phyloP scores from a whole-genome alignment of 1,139 yeast genomes.

The Tardiomyces depauwii region DNA sequence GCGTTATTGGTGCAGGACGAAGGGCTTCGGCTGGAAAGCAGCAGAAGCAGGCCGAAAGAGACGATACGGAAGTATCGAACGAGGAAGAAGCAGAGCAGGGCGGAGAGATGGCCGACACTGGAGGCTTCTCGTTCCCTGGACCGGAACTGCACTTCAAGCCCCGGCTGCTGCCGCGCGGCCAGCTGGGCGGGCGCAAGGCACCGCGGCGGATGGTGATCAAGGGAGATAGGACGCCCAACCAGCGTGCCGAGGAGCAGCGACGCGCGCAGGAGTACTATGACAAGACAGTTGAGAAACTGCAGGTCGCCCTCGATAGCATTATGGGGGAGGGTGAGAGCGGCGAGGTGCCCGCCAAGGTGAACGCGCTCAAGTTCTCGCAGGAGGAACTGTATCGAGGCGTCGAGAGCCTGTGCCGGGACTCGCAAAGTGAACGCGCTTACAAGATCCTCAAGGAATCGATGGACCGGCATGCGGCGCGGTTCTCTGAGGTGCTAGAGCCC shows the following conservation, averaged over 20 bases:
- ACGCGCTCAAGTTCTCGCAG: conserved; percentile 10
- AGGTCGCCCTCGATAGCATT: conserved; percentile 14
- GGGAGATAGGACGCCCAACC: conserved; percentile 5
- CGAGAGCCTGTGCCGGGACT: conserved; percentile 28
- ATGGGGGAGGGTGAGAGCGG: conserved; percentile 8
- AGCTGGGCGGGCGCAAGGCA: conserved; percentile 4
- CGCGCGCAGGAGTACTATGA: conserved; percentile 11
- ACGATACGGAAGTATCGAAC: neutral
- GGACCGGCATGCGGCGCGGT: conserved; percentile 4
- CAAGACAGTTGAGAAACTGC: conserved; percentile 11
- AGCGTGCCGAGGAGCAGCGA: conserved; percentile 2
- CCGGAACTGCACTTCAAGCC: conserved; percentile 7
- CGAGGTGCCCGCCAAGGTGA: conserved; percentile 2
- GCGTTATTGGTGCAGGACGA: neutral
- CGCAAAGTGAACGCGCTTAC: conserved; percentile 14
- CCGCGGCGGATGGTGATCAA: conserved; percentile 7
- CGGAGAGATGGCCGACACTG: neutral
- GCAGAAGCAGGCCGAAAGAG: neutral
- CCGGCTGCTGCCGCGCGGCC: conserved; percentile 1
- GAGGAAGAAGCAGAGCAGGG: too few relatives aligned
- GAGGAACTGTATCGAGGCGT: conserved; percentile 28
- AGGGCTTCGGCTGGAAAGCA: neutral
- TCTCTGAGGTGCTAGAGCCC: neutral
- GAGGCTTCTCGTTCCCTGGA: conserved; percentile 7
- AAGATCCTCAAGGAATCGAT: conserved; percentile 9